Conservation (phyloP, 2,329 filamentous ascomycete genomes). For the Saccharata proteae region DNA sequence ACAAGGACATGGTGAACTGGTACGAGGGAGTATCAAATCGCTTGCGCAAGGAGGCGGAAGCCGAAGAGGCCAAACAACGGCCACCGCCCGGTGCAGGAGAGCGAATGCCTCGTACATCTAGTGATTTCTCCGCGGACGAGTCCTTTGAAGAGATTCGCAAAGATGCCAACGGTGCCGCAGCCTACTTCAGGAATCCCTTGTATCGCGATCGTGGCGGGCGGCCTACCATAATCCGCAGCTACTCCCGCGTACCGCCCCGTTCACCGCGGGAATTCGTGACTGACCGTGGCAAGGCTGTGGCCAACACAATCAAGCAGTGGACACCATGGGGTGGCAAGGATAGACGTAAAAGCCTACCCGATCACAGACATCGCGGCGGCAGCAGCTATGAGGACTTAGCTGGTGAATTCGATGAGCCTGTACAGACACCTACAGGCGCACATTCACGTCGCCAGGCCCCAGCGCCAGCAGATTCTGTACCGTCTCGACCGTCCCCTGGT, state of each 20-base stretch:
- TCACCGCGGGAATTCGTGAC: slow-evolving; percentile 16
- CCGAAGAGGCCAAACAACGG: slow-evolving; percentile 26
- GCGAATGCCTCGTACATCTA: slow-evolving; percentile 14
- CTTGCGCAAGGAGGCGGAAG: slow-evolving; percentile 50
- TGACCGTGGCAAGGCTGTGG: slow-evolving; percentile 17
- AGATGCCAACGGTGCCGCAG: slow-evolving; percentile 25
- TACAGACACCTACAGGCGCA: slow-evolving; percentile 17
- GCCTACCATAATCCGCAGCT: slow-evolving; percentile 30
- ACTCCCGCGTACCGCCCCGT: slow-evolving; percentile 17
- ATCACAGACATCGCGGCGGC: slow-evolving; percentile 13
- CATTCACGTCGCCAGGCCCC: too few species aligned
- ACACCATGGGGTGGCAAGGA: slow-evolving; percentile 18
- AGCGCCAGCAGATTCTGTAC: too few species aligned
- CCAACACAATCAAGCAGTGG: slow-evolving; percentile 18
- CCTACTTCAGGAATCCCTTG: slow-evolving; percentile 38
- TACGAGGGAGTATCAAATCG: slow-evolving; percentile 65
- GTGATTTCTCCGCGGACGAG: slow-evolving; percentile 23
- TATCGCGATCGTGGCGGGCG: slow-evolving; percentile 33
- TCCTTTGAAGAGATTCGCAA: slow-evolving; percentile 28
- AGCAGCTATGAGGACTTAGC: slow-evolving; percentile 10
- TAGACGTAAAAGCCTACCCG: slow-evolving; percentile 15
- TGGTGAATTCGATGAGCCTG: slow-evolving; percentile 9
- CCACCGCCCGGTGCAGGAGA: slow-evolving; percentile 9
- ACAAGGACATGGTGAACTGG: slow-evolving; percentile 75
- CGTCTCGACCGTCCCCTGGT: slow-evolving; percentile 19